Evolutionary conservation across 306 rosid species (phyloP).

Genomic region (Styphnolobium japonicum): DNA sequence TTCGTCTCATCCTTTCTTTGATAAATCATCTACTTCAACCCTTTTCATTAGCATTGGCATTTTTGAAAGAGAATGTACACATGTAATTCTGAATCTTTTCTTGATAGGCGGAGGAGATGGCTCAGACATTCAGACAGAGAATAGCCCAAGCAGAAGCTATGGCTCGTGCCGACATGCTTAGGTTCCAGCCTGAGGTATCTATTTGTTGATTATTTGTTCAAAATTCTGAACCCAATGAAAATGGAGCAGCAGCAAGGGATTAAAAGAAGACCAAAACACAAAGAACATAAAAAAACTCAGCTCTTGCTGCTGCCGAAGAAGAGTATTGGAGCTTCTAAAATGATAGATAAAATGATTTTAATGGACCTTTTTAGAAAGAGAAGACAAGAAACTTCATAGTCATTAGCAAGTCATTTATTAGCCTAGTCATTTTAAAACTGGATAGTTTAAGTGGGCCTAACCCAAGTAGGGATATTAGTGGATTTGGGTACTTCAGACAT

Average conservation of each 20-base stretch:
- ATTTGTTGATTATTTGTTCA: constrained; percentile 13
- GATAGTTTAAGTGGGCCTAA: not conserved
- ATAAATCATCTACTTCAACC: not conserved
- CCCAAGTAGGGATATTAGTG: not conserved
- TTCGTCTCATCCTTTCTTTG: not conserved
- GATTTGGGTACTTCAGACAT: not conserved
- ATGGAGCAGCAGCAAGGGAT: not conserved
- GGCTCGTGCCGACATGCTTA: constrained; percentile 96
- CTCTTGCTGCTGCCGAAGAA: not conserved
- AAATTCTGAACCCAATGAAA: constrained; percentile 1
- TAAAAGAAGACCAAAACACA: not conserved
- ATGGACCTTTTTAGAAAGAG: not conserved
- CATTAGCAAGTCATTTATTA: not conserved
- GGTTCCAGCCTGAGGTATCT: constrained; percentile 89
- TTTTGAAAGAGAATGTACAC: constrained; percentile 8
- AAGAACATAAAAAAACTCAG: not conserved
- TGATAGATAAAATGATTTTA: not conserved
- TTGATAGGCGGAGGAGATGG: constrained; percentile 95
- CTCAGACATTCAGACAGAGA: constrained; percentile 93
- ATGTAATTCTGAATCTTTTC: constrained; percentile 27
- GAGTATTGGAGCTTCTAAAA: not conserved
- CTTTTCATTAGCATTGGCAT: constrained; percentile 5
- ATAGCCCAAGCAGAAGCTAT: constrained; percentile 99
- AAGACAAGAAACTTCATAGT: not conserved
- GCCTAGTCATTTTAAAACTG: not conserved